These are phyloP conservation scores for Alternaria burnsii DNA, from an alignment of 2,329 filamentous ascomycete species.

Conservation along the genomic window DNA sequence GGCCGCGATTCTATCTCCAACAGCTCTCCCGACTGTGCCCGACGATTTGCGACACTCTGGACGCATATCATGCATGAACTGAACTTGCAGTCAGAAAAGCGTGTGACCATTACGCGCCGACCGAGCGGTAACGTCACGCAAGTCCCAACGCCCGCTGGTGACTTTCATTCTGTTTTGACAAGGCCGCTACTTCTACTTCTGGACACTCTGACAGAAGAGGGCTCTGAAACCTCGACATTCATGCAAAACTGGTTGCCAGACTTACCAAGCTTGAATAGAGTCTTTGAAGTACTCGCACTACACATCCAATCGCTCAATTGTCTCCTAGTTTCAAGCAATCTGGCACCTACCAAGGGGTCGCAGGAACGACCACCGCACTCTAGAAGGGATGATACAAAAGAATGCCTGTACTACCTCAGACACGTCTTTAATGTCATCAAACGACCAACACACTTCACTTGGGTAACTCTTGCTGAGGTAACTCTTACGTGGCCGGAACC, in stretches of 20 bases:
- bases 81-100: constrained; percentile 47
- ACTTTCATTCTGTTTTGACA: constrained; percentile 78
- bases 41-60: constrained; percentile 81
- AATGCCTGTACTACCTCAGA: constrained; percentile 80
- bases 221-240: constrained; percentile 77
- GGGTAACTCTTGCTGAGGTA: constrained; percentile 74
- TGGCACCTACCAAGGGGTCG: constrained; percentile 19
- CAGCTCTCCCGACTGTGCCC: constrained; percentile 62
- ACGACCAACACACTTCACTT: constrained; percentile 73
- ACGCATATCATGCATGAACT: constrained; percentile 68
- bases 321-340: constrained; percentile 27
- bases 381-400: constrained; percentile 71
- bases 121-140: constrained; percentile 40
- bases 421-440: constrained; percentile 77
- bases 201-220: constrained; percentile 77
- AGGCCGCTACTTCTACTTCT: constrained; percentile 83
- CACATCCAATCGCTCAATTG: constrained; percentile 46
- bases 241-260: constrained; percentile 82
- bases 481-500: constrained; percentile 60
- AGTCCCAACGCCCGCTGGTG: constrained; percentile 52
- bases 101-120: constrained; percentile 38
- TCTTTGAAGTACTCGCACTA: constrained; percentile 50
- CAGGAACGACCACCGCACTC: constrained; percentile 6
- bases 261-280: constrained; percentile 61
- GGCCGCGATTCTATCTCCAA: constrained; percentile 1